Percentiles rank a stretch among this genome's conserved stretches.
Evolutionary conservation across 176 grass and related monocot genomes (phyloP).

Genomic region (Aegilops tauschii): DNA sequence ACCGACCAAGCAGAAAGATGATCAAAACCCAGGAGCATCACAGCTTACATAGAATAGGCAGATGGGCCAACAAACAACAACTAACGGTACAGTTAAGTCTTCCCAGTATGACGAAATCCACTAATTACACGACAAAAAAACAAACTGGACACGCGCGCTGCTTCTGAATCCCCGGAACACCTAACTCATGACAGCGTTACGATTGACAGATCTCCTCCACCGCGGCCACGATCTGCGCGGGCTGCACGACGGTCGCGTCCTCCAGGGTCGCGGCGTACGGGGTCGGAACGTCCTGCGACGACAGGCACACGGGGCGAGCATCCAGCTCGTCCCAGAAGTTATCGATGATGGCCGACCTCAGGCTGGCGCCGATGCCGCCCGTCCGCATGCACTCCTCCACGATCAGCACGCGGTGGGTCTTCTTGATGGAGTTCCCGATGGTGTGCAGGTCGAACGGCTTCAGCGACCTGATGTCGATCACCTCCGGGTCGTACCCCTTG

Average conservation of each 20-base stretch:
- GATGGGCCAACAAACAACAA: not conserved
- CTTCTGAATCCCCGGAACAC: not conserved
- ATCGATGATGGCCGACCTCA: conserved; percentile 76
- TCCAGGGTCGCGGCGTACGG: conserved; percentile 65
- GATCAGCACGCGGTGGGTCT: conserved; percentile 81
- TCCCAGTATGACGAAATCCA: not conserved
- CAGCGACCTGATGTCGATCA: conserved; percentile 81
- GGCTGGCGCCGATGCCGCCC: conserved; percentile 70
- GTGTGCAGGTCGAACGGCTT: conserved; percentile 80
- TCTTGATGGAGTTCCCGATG: conserved; percentile 67
- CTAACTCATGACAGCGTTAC: not conserved
- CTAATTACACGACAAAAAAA: not conserved
- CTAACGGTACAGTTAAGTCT: not conserved
- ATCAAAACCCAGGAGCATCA: not conserved
- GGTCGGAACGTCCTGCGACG: conserved; percentile 81
- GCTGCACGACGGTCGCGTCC: conserved; percentile 81
- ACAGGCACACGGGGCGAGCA: conserved; percentile 74
- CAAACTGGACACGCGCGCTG: not conserved
- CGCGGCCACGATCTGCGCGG: conserved; percentile 67
- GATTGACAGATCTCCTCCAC: conserved; percentile 79
- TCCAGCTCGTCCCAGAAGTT: conserved; percentile 97
- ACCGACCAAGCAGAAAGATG: not conserved
- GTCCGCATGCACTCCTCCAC: conserved; percentile 94
- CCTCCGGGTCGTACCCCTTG: conserved; percentile 78
- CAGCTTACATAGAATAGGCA: not conserved